Percentiles rank a stretch among this genome's conserved stretches.
phyloP scores from a whole-genome alignment of 1,284 basidiomycete species.

The Fomitiporia mediterranea region DNA sequence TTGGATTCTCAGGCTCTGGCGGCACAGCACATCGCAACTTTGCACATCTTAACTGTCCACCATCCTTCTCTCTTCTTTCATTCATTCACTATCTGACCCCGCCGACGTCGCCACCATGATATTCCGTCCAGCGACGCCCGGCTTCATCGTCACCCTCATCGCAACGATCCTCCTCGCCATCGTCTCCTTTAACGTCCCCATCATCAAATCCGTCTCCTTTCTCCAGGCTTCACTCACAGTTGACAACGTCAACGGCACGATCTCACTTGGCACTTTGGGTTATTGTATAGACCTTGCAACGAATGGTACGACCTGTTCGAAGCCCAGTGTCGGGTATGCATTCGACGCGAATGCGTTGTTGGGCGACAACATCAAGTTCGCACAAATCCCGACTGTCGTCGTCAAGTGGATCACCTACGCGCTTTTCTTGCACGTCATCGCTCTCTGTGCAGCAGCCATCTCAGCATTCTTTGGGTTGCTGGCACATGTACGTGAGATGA shows the following conservation, averaged over 20 bases:
- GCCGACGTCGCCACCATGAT: conserved; percentile 21
- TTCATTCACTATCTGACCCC: background rate
- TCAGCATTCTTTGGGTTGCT: conserved; percentile 76
- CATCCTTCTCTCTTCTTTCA: background rate
- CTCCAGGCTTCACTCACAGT: conserved; percentile 65
- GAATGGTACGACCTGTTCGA: conserved; percentile 65
- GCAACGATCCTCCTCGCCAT: conserved; percentile 74
- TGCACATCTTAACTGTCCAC: background rate
- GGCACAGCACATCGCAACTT: background rate
- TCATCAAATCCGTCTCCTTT: conserved; percentile 81
- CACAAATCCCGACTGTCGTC: conserved; percentile 67
- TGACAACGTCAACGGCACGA: conserved; percentile 48
- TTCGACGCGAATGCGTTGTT: conserved; percentile 80
- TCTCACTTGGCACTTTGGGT: conserved; percentile 82
- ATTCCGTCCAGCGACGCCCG: conserved; percentile 78
- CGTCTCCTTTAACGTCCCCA: conserved; percentile 83
- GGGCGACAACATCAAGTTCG: conserved; percentile 52
- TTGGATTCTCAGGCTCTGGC: background rate
- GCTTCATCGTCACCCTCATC: conserved; percentile 71
- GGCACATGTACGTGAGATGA: conserved; percentile 80
- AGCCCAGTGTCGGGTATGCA: conserved; percentile 75
- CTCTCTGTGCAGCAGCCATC: conserved; percentile 64
- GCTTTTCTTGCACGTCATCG: conserved; percentile 84
- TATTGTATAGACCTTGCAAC: conserved; percentile 61
- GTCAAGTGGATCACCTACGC: conserved; percentile 90